Percentiles rank a stretch among this genome's conserved stretches.
These are phyloP conservation scores for Metrosideros polymorpha DNA, from an alignment of 441 rosid genomes.

Conservation along the genomic window DNA sequence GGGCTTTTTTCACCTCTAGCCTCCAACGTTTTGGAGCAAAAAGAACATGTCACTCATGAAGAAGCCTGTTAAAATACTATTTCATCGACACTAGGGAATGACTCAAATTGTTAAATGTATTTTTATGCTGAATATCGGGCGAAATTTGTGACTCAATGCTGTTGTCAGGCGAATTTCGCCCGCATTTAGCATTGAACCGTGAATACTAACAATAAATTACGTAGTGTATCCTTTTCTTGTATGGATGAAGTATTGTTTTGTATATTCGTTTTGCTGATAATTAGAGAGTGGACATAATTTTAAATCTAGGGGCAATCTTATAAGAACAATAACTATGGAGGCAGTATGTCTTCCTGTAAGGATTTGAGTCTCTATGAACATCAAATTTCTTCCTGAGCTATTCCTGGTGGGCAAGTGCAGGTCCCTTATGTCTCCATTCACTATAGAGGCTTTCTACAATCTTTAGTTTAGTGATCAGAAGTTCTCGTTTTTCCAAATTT, in stretches of 20 bases:
- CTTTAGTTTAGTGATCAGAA: background rate
- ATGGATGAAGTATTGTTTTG: background rate
- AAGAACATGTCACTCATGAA: background rate
- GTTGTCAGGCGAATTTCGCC: background rate
- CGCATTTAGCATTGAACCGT: background rate
- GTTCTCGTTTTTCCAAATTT: background rate
- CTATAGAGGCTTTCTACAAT: background rate
- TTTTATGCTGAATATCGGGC: background rate
- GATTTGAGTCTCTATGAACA: background rate
- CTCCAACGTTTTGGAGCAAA: background rate
- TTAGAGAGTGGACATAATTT: background rate
- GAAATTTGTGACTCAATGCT: background rate
- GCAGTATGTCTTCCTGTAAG: background rate
- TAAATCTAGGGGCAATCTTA: background rate
- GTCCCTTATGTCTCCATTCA: background rate
- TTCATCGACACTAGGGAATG: background rate
- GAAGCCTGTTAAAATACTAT: background rate
- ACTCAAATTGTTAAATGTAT: background rate
- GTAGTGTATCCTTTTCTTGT: background rate
- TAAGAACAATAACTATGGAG: background rate
- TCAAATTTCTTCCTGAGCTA: background rate
- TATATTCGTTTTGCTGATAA: background rate
- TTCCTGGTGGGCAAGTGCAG: background rate
- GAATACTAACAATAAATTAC: background rate
- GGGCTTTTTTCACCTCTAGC: background rate